Percentiles rank a stretch among this genome's conserved stretches.
These are phyloP conservation scores for Diaporthe nobilis DNA, from an alignment of 2,329 filamentous ascomycete genomes.

Conservation along the genomic window DNA sequence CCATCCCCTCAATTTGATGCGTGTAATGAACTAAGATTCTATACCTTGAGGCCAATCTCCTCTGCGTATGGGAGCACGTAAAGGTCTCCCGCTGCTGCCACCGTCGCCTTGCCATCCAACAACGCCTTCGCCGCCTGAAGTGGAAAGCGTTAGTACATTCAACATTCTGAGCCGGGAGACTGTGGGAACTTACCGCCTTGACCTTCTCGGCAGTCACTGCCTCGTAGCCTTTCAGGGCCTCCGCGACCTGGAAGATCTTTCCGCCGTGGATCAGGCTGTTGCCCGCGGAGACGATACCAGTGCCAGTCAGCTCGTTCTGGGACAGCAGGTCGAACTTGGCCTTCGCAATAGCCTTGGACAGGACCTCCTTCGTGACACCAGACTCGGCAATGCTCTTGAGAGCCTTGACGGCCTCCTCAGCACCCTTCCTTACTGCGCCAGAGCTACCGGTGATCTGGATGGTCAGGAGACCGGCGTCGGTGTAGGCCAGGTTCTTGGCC, in stretches of 20 bases:
- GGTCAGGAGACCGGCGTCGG: conserved; percentile 91
- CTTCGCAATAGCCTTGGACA: conserved; percentile 91
- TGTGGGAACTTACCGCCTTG: conserved; percentile 77
- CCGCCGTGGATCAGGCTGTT: conserved; percentile 85
- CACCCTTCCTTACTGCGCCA: conserved; percentile 78
- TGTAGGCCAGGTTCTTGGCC: conserved; percentile 88
- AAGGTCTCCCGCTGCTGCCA: conserved; percentile 92
- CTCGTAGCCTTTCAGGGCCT: conserved; percentile 83
- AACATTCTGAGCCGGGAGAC: background rate
- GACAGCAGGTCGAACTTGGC: conserved; percentile 95
- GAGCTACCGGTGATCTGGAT: conserved; percentile 85
- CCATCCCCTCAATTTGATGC: conserved; percentile 41
- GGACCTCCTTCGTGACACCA: conserved; percentile 83
- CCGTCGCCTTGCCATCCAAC: conserved; percentile 88
- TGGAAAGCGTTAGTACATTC: conserved; percentile 48
- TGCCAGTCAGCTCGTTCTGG: conserved; percentile 81
- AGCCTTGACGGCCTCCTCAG: conserved; percentile 82
- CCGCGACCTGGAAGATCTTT: conserved; percentile 87
- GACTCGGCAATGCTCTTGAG: conserved; percentile 86
- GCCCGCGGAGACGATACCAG: conserved; percentile 86
- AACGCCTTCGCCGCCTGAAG: conserved; percentile 87
- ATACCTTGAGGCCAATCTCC: conserved; percentile 95
- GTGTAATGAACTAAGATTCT: conserved; percentile 59
- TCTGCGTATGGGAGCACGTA: conserved; percentile 92
- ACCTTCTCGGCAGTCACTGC: conserved; percentile 86